phyloP scores from a whole-genome alignment of 2,329 filamentous ascomycete genomes.

The Orbilia quercus region DNA sequence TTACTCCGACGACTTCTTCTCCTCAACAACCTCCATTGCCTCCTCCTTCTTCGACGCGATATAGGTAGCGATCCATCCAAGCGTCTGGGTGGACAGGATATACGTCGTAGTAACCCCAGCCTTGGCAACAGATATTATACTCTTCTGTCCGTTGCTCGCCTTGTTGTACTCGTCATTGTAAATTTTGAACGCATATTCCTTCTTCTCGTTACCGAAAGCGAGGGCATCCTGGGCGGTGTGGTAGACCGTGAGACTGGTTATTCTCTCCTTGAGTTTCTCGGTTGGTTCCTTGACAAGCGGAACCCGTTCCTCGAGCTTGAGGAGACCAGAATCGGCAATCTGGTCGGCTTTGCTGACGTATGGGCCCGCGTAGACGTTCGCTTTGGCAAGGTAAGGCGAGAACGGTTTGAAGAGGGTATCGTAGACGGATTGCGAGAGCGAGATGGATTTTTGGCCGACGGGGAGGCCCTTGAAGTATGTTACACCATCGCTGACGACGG shows the following conservation, averaged over 20 bases:
- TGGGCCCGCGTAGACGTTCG: constrained; percentile 83
- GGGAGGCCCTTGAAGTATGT: constrained; percentile 68
- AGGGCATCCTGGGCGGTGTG: constrained; percentile 45
- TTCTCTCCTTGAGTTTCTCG: constrained; percentile 74
- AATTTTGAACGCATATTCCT: constrained; percentile 71
- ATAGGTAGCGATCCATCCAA: constrained; percentile 63
- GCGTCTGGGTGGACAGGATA: constrained; percentile 66
- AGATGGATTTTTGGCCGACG: constrained; percentile 83
- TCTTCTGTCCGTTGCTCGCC: constrained; percentile 62
- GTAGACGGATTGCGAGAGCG: constrained; percentile 79
- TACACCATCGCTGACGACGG: constrained; percentile 52
- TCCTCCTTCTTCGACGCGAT: constrained; percentile 73
- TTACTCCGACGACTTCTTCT: constrained; percentile 37
- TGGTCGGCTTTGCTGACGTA: constrained; percentile 85
- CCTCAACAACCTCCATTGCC: constrained; percentile 66
- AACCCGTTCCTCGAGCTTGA: constrained; percentile 75
- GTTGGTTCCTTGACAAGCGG: constrained; percentile 81
- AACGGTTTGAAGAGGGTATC: constrained; percentile 80
- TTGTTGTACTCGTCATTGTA: constrained; percentile 73
- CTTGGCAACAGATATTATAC: constrained; percentile 75
- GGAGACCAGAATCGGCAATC: constrained; percentile 77
- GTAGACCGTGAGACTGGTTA: constrained; percentile 69
- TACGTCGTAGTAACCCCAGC: constrained; percentile 76
- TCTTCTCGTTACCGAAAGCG: constrained; percentile 60
- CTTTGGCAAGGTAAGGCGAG: constrained; percentile 79